phyloP scores from a whole-genome alignment of 345 rosid genomes.

The Camelina neglecta region DNA sequence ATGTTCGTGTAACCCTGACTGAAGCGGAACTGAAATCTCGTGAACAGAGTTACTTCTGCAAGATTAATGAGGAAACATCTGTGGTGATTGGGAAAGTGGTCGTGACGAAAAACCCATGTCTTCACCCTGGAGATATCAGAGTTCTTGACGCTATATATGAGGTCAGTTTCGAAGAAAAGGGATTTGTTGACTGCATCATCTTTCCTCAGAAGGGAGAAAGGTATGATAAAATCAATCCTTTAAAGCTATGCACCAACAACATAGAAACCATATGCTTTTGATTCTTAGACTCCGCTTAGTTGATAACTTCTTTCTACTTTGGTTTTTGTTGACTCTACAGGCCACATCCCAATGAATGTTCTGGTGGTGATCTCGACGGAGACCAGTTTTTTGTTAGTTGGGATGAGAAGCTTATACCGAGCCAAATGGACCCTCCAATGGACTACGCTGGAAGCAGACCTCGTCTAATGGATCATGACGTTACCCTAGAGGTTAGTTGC shows the following conservation, averaged over 20 bases:
- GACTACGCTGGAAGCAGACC: conserved; percentile 77
- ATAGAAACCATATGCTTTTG: conserved; percentile 34
- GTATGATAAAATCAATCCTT: conserved; percentile 44
- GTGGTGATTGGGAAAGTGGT: conserved; percentile 71
- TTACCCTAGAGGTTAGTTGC: conserved; percentile 69
- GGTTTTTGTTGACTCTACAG: conserved; percentile 47
- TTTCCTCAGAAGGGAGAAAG: conserved; percentile 89
- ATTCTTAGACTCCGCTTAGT: conserved; percentile 6
- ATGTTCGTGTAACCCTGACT: conserved; percentile 65
- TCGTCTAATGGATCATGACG: conserved; percentile 87
- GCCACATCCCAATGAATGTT: conserved; percentile 99
- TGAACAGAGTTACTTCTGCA: conserved; percentile 60
- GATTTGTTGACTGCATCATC: conserved; percentile 72
- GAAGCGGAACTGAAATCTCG: conserved; percentile 62
- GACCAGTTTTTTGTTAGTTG: conserved; percentile 87
- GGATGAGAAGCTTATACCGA: conserved; percentile 82
- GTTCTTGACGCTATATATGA: conserved; percentile 82
- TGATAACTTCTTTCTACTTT: conserved; percentile 2
- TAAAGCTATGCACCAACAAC: conserved; percentile 7
- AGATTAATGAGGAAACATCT: conserved; percentile 69
- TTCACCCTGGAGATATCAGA: conserved; percentile 95
- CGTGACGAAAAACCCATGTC: conserved; percentile 95
- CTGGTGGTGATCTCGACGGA: conserved; percentile 99
- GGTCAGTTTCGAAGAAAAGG: conserved; percentile 64
- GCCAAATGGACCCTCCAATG: conserved; percentile 78